Percentiles rank a stretch among this genome's conserved stretches.
Conservation (phyloP, 2,329 filamentous ascomycete genomes). For the Phoma sp. region DNA sequence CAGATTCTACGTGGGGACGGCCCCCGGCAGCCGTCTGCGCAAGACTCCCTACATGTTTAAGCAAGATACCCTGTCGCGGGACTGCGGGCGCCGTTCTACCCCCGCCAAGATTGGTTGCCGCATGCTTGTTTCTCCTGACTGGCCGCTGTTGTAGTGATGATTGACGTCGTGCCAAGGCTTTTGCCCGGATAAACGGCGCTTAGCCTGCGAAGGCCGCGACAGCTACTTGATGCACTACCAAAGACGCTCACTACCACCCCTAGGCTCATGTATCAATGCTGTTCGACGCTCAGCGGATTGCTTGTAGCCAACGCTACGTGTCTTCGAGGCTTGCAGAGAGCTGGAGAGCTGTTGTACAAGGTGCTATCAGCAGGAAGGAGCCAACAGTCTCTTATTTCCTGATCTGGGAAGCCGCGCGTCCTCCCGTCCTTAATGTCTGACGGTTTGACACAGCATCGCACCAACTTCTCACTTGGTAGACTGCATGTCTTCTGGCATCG, state of each 20-base stretch:
- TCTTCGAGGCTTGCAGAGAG: background rate
- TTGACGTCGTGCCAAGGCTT: slow-evolving; percentile 10
- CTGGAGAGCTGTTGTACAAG: too few relatives aligned
- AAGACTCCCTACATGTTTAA: background rate
- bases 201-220: background rate
- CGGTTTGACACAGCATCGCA: background rate
- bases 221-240: slow-evolving; percentile 3
- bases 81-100: slow-evolving; percentile 3
- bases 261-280: background rate
- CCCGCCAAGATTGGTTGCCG: slow-evolving; percentile 4
- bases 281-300: background rate
- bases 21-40: too few relatives aligned
- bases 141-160: background rate
- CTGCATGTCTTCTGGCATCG: background rate
- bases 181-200: slow-evolving; percentile 11
- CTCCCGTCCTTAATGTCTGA: background rate
- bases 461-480: background rate
- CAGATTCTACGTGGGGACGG: slow-evolving; percentile 2
- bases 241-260: slow-evolving; percentile 6
- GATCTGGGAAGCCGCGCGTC: slow-evolving; percentile 5
- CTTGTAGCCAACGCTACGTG: background rate
- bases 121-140: slow-evolving; percentile 4
- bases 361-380: background rate
- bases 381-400: background rate
- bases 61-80: slow-evolving; percentile 4